phyloP scores from a whole-genome alignment of 306 rosid species.

The Trifolium repens region DNA sequence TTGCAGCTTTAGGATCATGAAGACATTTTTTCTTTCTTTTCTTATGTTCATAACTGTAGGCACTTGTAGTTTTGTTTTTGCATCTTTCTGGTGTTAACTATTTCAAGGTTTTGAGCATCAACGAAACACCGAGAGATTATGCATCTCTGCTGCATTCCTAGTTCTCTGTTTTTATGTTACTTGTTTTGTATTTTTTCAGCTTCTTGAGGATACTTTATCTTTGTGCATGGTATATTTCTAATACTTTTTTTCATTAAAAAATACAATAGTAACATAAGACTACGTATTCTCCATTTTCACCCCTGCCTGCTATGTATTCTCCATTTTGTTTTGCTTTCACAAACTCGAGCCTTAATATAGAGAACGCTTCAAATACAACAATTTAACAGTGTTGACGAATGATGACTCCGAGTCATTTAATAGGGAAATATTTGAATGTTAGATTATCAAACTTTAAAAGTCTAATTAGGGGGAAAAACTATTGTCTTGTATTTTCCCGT shows the following conservation, averaged over 20 bases:
- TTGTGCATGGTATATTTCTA: background rate
- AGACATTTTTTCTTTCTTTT: conserved; percentile 1
- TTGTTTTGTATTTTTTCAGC: background rate
- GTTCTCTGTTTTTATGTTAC: background rate
- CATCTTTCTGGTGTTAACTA: background rate
- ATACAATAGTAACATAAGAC: background rate
- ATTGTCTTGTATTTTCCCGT: background rate
- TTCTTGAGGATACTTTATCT: background rate
- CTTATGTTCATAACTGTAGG: background rate
- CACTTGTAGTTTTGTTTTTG: background rate
- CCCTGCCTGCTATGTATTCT: background rate
- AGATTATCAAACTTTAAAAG: background rate
- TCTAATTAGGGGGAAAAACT: background rate
- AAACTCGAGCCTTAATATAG: conserved; percentile 5
- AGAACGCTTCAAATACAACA: conserved; percentile 8
- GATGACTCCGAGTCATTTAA: background rate
- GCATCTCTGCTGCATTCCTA: background rate
- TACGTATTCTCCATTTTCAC: no score
- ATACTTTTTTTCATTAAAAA: background rate
- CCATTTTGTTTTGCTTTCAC: background rate
- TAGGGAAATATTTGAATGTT: no score
- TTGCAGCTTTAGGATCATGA: conserved; percentile 7
- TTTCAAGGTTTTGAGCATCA: background rate
- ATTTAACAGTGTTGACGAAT: background rate
- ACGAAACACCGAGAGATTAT: background rate